A percentile compares a stretch with the other conserved stretches of the same genome.
These are phyloP conservation scores for Fraxinus nigra DNA, from an alignment of 305 asterid species.

Conservation along the genomic window DNA sequence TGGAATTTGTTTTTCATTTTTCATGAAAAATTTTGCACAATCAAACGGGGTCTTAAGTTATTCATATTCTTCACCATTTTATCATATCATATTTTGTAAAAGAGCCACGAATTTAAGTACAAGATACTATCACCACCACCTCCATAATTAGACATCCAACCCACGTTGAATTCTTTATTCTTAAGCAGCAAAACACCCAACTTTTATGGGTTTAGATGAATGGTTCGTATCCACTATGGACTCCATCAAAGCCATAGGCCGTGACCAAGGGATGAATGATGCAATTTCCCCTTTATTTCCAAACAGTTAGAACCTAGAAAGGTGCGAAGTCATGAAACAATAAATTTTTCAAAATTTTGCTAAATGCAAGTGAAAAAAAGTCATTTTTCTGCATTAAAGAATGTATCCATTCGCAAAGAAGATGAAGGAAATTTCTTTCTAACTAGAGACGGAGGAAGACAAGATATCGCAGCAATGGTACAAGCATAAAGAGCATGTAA, in stretches of 20 bases:
- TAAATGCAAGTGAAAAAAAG: background rate
- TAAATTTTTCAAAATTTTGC: too few species aligned
- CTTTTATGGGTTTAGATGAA: background rate
- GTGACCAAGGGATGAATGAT: background rate
- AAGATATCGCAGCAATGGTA: background rate
- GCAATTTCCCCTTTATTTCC: background rate
- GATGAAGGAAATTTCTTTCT: background rate
- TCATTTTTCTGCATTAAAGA: background rate
- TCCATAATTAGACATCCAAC: background rate
- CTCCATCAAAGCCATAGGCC: background rate
- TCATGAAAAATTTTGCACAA: too few species aligned
- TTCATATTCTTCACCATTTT: background rate
- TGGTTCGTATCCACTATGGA: background rate
- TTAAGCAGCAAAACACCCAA: background rate
- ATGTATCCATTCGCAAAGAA: background rate
- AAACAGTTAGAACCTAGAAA: background rate
- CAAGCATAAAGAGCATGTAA: background rate
- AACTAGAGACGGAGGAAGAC: background rate
- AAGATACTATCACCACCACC: background rate
- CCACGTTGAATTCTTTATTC: background rate
- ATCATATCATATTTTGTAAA: too few species aligned
- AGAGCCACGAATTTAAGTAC: background rate
- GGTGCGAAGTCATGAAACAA: background rate
- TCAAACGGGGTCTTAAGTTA: too few species aligned
- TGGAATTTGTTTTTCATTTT: too few species aligned